A percentile compares a stretch with the other conserved stretches of the same genome.
Conservation (phyloP, 169 alveolate genomes). For the Plasmodium chabaudi region DNA sequence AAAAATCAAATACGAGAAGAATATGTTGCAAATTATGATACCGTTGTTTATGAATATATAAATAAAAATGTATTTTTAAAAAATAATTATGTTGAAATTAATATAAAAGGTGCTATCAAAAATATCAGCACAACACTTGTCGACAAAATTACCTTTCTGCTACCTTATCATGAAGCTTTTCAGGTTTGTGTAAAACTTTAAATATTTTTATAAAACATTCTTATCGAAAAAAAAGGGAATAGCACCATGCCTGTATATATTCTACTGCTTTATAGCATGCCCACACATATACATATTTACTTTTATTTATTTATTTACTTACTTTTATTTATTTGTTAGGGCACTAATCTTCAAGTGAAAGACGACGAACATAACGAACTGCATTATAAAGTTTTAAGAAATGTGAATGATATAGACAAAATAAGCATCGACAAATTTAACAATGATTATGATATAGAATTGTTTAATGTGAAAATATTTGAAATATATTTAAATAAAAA, state of each 20-base stretch:
- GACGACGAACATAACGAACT: constrained; percentile 20
- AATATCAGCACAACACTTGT: constrained; percentile 1
- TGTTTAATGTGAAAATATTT: constrained; percentile 28
- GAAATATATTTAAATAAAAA: constrained; percentile 26
- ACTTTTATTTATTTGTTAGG: not conserved
- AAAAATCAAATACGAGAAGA: constrained; percentile 34
- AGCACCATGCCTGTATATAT: not conserved
- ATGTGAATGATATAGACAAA: constrained; percentile 12
- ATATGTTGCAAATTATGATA: constrained; percentile 12
- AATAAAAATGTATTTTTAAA: constrained; percentile 42
- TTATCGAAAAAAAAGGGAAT: not conserved
- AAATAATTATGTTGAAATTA: constrained; percentile 40
- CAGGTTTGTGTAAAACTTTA: constrained; percentile 29
- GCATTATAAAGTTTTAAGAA: constrained; percentile 6
- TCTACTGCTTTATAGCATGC: not conserved
- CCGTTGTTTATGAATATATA: constrained; percentile 38
- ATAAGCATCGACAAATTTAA: constrained; percentile 37
- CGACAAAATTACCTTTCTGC: constrained; percentile 33
- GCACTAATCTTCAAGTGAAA: constrained; percentile 27
- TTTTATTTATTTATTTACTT: too few species aligned
- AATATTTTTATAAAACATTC: not conserved
- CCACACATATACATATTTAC: not conserved
- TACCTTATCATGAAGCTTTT: constrained; percentile 73
- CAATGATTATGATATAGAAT: constrained; percentile 22
- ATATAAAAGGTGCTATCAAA: constrained; percentile 33